phyloP scores from a whole-genome alignment of 768 basidiomycete species.

The Peribolospora kevripleyi region DNA sequence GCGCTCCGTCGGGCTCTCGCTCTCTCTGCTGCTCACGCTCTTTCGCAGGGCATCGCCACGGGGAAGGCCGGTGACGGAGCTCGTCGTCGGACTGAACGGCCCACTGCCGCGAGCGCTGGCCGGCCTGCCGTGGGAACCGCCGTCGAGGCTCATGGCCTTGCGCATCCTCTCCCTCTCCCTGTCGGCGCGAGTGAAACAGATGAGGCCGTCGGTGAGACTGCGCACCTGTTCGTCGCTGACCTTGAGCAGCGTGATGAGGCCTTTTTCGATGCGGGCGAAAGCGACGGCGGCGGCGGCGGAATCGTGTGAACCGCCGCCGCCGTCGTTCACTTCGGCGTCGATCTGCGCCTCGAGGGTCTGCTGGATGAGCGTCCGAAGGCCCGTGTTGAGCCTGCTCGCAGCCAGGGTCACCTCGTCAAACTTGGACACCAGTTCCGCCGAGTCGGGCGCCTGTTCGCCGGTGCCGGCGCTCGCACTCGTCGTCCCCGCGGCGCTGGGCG shows the following conservation, averaged over 20 bases:
- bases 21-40: too few relatives aligned
- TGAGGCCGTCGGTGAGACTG: constrained; percentile 5
- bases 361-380: constrained; percentile 1
- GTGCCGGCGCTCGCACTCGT: too few relatives aligned
- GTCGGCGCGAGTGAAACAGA: constrained; percentile 5
- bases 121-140: too few relatives aligned
- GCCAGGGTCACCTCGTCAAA: constrained; percentile 4
- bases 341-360: constrained; percentile 4
- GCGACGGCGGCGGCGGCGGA: neutral
- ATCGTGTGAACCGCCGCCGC: neutral
- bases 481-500: too few relatives aligned
- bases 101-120: too few relatives aligned
- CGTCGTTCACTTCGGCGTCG: constrained; percentile 7
- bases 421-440: constrained; percentile 6
- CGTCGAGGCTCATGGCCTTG: neutral
- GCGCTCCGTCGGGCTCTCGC: too few relatives aligned
- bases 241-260: constrained; percentile 2
- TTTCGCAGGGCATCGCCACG: too few relatives aligned
- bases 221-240: constrained; percentile 10
- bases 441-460: neutral
- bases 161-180: constrained; percentile 2
- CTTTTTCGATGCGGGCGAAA: constrained; percentile 5
- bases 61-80: too few relatives aligned
- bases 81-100: too few relatives aligned
- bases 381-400: constrained; percentile 7